Percentiles rank a stretch among this genome's conserved stretches.
These are phyloP conservation scores for Triticum urartu DNA, from an alignment of 176 grass and related monocot species.

Conservation along the genomic window DNA sequence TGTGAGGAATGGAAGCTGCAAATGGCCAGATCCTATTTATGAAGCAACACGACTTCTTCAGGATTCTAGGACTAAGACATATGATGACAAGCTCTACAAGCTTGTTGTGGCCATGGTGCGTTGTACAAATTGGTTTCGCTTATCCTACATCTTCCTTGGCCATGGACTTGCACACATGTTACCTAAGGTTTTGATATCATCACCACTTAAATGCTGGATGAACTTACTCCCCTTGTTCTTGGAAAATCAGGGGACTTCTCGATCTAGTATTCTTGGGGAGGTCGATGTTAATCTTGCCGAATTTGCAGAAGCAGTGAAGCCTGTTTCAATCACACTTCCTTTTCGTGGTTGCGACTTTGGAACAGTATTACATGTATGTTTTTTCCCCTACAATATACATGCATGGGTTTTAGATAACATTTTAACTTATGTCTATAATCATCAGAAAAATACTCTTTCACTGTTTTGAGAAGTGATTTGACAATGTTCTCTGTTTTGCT, in stretches of 20 bases:
- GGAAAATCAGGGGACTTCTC: slow-evolving; percentile 78
- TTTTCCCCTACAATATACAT: slow-evolving; percentile 34
- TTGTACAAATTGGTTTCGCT: slow-evolving; percentile 27
- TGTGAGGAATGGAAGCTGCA: slow-evolving; percentile 88
- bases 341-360: slow-evolving; percentile 87
- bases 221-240: slow-evolving; percentile 23
- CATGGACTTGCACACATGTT: not conserved
- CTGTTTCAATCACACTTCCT: slow-evolving; percentile 74
- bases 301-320: slow-evolving; percentile 94
- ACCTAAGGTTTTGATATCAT: not conserved
- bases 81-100: slow-evolving; percentile 93
- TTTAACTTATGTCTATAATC: not conserved
- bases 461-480: not conserved
- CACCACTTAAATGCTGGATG: slow-evolving; percentile 22
- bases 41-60: slow-evolving; percentile 95
- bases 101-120: slow-evolving; percentile 92
- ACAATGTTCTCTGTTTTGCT: slow-evolving; percentile 22
- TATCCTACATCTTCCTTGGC: slow-evolving; percentile 1
- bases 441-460: not conserved
- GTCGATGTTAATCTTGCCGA: slow-evolving; percentile 94
- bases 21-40: slow-evolving; percentile 98
- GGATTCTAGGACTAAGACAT: slow-evolving; percentile 81
- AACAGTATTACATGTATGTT: slow-evolving; percentile 77
- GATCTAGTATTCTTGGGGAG: slow-evolving; percentile 90
- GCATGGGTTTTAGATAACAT: slow-evolving; percentile 33